Base-by-base conservation (phyloP, 2,329 filamentous ascomycete species). In the Trichoderma aggressivum region DNA sequence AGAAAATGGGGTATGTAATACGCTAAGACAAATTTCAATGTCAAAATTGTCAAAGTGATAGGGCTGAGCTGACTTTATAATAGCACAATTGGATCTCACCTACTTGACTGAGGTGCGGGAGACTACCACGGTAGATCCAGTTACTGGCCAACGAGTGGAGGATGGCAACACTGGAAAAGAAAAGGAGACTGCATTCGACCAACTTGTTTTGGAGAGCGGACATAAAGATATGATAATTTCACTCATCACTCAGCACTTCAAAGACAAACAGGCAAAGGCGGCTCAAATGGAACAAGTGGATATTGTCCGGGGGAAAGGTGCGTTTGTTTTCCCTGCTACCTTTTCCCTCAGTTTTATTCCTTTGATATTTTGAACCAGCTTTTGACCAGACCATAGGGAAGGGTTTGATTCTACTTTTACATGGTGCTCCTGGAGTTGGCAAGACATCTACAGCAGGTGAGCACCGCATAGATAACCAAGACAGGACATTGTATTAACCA, bases 1-100 rank as follows among this genome's bases (percentile, higher is more conserved):
- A 74, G 80, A 0, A 79, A 75, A 73, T 81, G 79, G 80, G 77
- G 78, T 78, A 70, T 72, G 77, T 61, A n/a, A 5, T 72, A 73
- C 7, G 32, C 32, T 34, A 11, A 34, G 8, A 5, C 32, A 34
- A 34, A 34, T 34, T 34, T 34, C 10, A 2, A 34, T 34, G 32
- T 34, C 32, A 11, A 28, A 28, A 5, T 28, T 5, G 26, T 28
- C 26, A 8, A 34, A 34, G 32, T 7, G 32, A 34, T 11, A 11
- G 8, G 32, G 7, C 2, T 2, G 10, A 34, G 32, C 32, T 34
- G 32, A 34, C 32, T 34, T 11, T 7, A 34, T 34, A 7, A 11
- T n/a, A 58, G 58, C 58, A 4, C 21, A 61, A n/a, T 5, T 61
- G 11, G 58, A 70, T 36, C 26, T 21, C 21, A 28, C 43, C 24